Evolutionary conservation across 345 rosid genomes (phyloP).

Genomic region (Eucalyptus decipiens): DNA sequence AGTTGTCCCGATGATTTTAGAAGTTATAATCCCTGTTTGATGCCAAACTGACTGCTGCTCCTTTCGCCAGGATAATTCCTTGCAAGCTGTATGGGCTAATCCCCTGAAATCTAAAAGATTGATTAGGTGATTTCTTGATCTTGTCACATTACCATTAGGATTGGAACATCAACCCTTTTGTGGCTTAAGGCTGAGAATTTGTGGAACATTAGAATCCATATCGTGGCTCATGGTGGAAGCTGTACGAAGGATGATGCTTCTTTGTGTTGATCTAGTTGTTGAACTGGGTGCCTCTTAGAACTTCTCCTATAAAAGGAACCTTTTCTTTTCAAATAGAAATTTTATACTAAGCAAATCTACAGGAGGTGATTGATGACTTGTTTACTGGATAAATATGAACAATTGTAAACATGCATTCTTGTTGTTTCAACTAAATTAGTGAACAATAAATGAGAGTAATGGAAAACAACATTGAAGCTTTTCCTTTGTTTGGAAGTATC

Average conservation of each 20-base stretch:
- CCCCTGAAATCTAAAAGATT: slow-evolving; percentile 16
- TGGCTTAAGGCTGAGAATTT: not conserved
- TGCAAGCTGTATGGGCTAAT: slow-evolving; percentile 67
- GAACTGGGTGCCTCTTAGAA: not conserved
- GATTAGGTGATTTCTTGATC: slow-evolving; percentile 31
- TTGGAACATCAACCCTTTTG: not conserved
- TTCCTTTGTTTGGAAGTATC: not conserved
- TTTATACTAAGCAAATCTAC: not conserved
- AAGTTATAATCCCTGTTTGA: not conserved
- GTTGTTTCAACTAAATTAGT: not conserved
- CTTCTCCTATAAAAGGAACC: not conserved
- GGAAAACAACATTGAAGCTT: not conserved
- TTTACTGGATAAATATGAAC: not conserved
- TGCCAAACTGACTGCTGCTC: not conserved
- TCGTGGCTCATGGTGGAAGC: not conserved
- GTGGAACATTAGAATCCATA: not conserved
- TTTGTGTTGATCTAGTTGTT: not conserved
- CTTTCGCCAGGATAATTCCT: slow-evolving; percentile 54
- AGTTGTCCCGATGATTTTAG: not conserved
- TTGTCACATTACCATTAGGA: not conserved
- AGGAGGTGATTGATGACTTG: not conserved
- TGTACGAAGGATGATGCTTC: not conserved
- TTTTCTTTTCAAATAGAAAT: not conserved
- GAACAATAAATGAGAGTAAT: not conserved
- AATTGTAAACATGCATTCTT: not conserved